Evolutionary conservation across 805 yeast species (phyloP).

Genomic region (Starmera amethionina): DNA sequence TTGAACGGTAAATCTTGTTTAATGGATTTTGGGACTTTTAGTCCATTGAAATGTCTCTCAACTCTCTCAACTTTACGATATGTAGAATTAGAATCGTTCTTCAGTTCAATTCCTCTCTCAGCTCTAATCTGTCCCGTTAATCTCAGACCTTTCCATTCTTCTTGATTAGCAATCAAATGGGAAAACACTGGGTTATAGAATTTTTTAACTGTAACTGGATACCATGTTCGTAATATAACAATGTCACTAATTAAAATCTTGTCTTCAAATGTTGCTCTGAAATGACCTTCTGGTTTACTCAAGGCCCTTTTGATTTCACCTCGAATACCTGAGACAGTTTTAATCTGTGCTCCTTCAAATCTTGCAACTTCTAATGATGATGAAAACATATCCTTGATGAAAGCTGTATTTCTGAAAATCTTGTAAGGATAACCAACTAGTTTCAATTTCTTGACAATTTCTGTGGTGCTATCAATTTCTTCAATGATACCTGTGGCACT

Average conservation of each 20-base stretch:
- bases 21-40: conserved; percentile 74
- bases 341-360: conserved; percentile 95
- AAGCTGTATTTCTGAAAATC: conserved; percentile 92
- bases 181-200: conserved; percentile 97
- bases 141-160: conserved; percentile 94
- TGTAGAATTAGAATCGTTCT: conserved; percentile 39
- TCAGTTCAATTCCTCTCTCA: conserved; percentile 55
- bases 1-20: conserved; percentile 79
- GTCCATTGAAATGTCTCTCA: conserved; percentile 78
- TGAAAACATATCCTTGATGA: conserved; percentile 92
- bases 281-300: conserved; percentile 90
- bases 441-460: conserved; percentile 91
- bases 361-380: conserved; percentile 91
- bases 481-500: conserved; percentile 96
- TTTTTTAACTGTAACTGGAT: conserved; percentile 82
- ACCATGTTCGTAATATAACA: conserved; percentile 89
- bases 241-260: conserved; percentile 86
- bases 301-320: conserved; percentile 96
- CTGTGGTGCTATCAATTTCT: conserved; percentile 80
- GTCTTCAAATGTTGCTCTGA: conserved; percentile 95
- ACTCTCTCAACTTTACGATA: conserved; percentile 71
- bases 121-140: conserved; percentile 91
- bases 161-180: conserved; percentile 62
- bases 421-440: conserved; percentile 92
- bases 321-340: conserved; percentile 93